A percentile compares a stretch with the other conserved stretches of the same genome.
phyloP scores from a whole-genome alignment of 257 asterid genomes.

The Capsicum pubescens region DNA sequence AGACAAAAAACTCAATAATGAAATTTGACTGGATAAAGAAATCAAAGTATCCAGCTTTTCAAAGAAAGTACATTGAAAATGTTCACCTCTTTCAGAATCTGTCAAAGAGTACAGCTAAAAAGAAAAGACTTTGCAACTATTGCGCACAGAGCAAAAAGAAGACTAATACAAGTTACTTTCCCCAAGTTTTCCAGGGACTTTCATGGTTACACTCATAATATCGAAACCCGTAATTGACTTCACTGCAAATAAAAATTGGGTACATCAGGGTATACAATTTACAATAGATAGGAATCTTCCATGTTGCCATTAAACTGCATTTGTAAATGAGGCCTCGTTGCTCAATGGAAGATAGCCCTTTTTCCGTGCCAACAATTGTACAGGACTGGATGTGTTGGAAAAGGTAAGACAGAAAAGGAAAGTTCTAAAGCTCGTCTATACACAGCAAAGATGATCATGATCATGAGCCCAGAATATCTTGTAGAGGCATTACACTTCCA shows the following conservation, averaged over 20 bases:
- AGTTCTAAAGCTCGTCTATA: slow-evolving; percentile 8
- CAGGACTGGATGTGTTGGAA: neutral
- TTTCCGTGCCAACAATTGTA: neutral
- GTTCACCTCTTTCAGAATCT: neutral
- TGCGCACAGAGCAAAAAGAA: neutral
- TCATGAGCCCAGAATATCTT: neutral
- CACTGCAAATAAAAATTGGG: neutral
- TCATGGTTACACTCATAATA: neutral
- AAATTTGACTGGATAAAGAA: slow-evolving; percentile 19
- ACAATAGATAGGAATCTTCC: neutral
- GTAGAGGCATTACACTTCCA: slow-evolving; percentile 21
- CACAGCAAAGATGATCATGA: neutral
- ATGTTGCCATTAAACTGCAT: neutral
- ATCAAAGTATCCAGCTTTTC: neutral
- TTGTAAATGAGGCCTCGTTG: neutral
- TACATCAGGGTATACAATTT: neutral
- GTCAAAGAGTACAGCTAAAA: slow-evolving; percentile 1
- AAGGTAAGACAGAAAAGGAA: neutral
- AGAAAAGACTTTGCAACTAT: neutral
- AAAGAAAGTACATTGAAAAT: neutral
- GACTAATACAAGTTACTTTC: neutral
- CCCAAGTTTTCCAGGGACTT: neutral
- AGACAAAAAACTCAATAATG: neutral
- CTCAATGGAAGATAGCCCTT: neutral
- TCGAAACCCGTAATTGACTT: neutral